Evolutionary conservation across 495 filamentous ascomycete species (phyloP), one percentile per base, ranked within the genome.

Genomic region (Sordaria brevicollis): DNA sequence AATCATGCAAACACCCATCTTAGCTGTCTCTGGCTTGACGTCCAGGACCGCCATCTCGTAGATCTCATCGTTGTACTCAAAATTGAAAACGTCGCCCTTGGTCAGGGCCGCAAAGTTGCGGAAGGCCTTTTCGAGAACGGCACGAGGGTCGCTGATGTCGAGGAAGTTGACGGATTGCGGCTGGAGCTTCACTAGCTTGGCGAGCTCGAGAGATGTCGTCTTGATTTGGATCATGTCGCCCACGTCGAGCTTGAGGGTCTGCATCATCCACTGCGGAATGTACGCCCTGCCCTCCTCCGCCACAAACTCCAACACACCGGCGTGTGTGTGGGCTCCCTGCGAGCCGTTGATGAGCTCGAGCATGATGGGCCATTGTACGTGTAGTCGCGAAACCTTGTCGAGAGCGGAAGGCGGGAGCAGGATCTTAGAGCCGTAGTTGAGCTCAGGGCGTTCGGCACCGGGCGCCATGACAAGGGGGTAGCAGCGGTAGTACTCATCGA

Each of bases 221-320:
- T 94, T 95, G 78, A 97, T 87, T 80, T 99, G 94, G 9, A 98
- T 86, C 70, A 99, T 88, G 74, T 99, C 96, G 68, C 95, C 95
- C 3, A 92, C 90, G 68, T 97, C 93, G 11, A 99, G 86, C 11
- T 86, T 81, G 8, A 99, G 86, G 0, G 91, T 94, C 86, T 94
- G 86, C 93, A 99, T 98, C 82, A 98, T 90, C 95, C 95, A 99
- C 76, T 92, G 91, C 62, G 95, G 95, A 68, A 99, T 82, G 82
- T 99, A 99, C 7, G 96, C 93, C 77, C 95, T 91, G 35, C 95
- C 95, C 79, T 99, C 95, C 78, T 98, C 95, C 10, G 95, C 95
- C 69, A 97, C 93, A 77, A 99, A 99, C 77, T 99, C 95, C 71
- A 99, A 80, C 65, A 98, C 96, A 81, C 95, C 95, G 7, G 92